phyloP scores from a whole-genome alignment of 2,329 filamentous ascomycete genomes.

The Cercospora sp. region DNA sequence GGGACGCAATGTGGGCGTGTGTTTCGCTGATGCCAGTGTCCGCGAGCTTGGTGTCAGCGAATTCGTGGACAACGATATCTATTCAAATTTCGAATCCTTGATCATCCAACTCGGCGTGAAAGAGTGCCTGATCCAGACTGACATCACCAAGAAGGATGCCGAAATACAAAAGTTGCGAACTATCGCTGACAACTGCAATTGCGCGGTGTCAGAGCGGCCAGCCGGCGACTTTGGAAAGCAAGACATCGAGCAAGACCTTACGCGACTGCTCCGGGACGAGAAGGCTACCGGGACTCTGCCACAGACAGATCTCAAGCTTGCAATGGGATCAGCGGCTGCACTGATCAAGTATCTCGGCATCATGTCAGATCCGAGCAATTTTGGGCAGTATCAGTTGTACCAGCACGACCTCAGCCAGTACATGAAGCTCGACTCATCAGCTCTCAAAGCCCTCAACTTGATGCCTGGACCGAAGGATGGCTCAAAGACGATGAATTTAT shows the following conservation, averaged over 20 bases:
- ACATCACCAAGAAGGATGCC: constrained; percentile 77
- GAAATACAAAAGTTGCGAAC: constrained; percentile 84
- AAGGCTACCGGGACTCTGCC: constrained; percentile 73
- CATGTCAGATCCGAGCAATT: constrained; percentile 88
- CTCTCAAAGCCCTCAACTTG: constrained; percentile 88
- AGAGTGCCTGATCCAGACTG: constrained; percentile 83
- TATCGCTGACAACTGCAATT: constrained; percentile 89
- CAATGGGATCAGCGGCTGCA: constrained; percentile 91
- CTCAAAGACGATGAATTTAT: constrained; percentile 96
- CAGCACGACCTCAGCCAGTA: constrained; percentile 96
- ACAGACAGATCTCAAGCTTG: constrained; percentile 88
- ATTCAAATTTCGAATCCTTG: constrained; percentile 95
- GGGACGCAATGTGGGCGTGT: constrained; percentile 84
- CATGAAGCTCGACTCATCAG: constrained; percentile 97
- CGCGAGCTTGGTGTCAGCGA: constrained; percentile 94
- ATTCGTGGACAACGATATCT: constrained; percentile 97
- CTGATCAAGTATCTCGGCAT: constrained; percentile 92
- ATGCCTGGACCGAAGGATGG: constrained; percentile 96
- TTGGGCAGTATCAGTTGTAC: constrained; percentile 94
- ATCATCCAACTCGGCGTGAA: constrained; percentile 95
- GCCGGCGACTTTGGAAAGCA: constrained; percentile 77
- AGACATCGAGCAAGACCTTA: constrained; percentile 94
- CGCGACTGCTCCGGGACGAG: constrained; percentile 84
- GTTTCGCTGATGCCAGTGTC: constrained; percentile 96
- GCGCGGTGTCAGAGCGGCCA: constrained; percentile 81